Evolutionary conservation across 1,284 basidiomycete genomes (phyloP).

Genomic region (Irpex rosettiformis): DNA sequence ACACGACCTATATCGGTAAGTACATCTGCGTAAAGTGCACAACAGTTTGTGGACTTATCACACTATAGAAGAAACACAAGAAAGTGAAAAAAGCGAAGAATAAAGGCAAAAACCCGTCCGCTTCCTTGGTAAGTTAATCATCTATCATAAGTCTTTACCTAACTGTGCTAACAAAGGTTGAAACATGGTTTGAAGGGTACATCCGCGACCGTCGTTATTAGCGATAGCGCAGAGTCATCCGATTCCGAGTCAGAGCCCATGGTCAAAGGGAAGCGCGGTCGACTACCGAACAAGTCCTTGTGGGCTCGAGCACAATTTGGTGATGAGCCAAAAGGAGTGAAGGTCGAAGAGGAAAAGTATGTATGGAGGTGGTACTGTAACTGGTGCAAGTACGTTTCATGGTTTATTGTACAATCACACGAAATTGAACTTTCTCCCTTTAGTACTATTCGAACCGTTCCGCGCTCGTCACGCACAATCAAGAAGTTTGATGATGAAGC

Average conservation of each 20-base stretch:
- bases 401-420: neutral
- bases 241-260: neutral
- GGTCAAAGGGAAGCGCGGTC: neutral
- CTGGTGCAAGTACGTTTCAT: neutral
- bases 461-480: neutral
- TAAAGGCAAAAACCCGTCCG: neutral
- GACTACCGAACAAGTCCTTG: neutral
- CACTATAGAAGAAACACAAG: too few relatives aligned
- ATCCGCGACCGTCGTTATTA: neutral
- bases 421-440: slow-evolving; percentile 8
- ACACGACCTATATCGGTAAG: neutral
- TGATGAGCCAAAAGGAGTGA: neutral
- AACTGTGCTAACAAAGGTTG: neutral
- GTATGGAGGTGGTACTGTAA: neutral
- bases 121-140: neutral
- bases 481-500: neutral
- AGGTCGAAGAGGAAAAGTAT: neutral
- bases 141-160: neutral
- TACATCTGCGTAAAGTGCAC: neutral
- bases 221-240: neutral
- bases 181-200: neutral
- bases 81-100: neutral
- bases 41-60: neutral
- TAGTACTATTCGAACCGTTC: slow-evolving; percentile 2
- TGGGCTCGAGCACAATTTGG: neutral